Conservation (phyloP, 169 alveolate species). For the Condylostoma magnum region DNA sequence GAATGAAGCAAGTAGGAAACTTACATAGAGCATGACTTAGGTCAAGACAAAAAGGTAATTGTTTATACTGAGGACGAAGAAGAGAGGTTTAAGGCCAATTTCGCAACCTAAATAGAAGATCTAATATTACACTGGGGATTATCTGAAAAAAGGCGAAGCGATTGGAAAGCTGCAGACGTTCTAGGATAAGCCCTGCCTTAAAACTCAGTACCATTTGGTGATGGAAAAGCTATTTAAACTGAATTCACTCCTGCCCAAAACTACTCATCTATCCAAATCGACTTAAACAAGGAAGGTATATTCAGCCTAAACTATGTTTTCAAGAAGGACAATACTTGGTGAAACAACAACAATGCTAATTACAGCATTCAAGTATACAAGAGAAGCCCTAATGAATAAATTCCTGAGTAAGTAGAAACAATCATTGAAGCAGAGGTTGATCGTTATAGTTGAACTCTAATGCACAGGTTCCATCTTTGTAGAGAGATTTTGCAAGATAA, state of each 20-base stretch:
- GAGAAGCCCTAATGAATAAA: background rate
- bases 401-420: constrained; percentile 27
- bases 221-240: background rate
- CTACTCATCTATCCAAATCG: background rate
- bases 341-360: constrained; percentile 7
- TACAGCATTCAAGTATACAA: background rate
- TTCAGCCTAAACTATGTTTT: constrained; percentile 10
- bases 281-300: background rate
- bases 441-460: constrained; percentile 50
- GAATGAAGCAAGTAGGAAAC: too few relatives aligned
- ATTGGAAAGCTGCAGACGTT: background rate
- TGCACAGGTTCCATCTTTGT: constrained; percentile 59
- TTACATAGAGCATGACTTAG: too few relatives aligned
- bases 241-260: background rate
- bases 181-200: background rate
- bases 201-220: background rate
- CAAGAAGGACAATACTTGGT: constrained; percentile 8
- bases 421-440: constrained; percentile 47
- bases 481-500: constrained; percentile 33
- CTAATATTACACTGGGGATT: constrained; percentile 24
- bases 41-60: too few relatives aligned
- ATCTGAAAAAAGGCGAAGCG: background rate
- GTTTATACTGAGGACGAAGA: constrained; percentile 23
- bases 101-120: background rate
- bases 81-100: background rate